A percentile compares a stretch with the other conserved stretches of the same genome.
These are phyloP conservation scores for Acer saccharum DNA, from an alignment of 345 rosid species.

Conservation along the genomic window DNA sequence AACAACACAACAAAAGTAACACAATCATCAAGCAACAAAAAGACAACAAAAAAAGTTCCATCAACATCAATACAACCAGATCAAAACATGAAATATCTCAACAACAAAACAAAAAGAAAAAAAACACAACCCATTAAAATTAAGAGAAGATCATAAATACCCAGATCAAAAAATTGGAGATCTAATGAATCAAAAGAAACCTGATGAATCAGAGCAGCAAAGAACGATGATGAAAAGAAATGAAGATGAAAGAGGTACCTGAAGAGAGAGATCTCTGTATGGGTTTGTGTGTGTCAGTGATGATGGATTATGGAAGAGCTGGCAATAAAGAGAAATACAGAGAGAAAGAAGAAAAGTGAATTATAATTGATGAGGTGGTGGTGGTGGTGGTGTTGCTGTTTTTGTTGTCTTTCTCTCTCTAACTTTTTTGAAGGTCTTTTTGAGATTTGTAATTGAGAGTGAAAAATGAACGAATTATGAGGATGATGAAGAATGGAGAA, in stretches of 20 bases:
- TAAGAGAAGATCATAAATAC: constrained; percentile 19
- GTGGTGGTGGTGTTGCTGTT: constrained; percentile 8
- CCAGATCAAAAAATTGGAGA: constrained; percentile 35
- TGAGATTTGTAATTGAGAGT: constrained; percentile 28
- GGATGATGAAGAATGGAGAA: not conserved
- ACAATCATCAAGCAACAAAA: constrained; percentile 13
- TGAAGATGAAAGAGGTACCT: not conserved
- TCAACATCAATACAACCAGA: constrained; percentile 22
- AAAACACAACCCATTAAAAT: constrained; percentile 25
- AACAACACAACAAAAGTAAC: constrained; percentile 2
- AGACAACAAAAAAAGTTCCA: constrained; percentile 14
- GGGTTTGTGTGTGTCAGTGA: constrained; percentile 17
- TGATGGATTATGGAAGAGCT: constrained; percentile 20
- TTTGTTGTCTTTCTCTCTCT: constrained; percentile 25
- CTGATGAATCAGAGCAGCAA: constrained; percentile 16
- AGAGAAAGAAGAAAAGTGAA: constrained; percentile 29
- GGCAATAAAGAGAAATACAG: constrained; percentile 28
- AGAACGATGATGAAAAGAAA: not conserved
- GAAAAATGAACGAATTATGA: constrained; percentile 18
- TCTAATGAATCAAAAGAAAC: constrained; percentile 24
- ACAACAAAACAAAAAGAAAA: not conserved
- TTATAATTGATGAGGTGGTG: constrained; percentile 31
- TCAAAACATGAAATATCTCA: constrained; percentile 29
- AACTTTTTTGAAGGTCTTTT: constrained; percentile 26
- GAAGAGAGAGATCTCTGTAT: constrained; percentile 14